Conservation (phyloP, 148 eudicot genomes). For the Rhododendron mucronatum region DNA sequence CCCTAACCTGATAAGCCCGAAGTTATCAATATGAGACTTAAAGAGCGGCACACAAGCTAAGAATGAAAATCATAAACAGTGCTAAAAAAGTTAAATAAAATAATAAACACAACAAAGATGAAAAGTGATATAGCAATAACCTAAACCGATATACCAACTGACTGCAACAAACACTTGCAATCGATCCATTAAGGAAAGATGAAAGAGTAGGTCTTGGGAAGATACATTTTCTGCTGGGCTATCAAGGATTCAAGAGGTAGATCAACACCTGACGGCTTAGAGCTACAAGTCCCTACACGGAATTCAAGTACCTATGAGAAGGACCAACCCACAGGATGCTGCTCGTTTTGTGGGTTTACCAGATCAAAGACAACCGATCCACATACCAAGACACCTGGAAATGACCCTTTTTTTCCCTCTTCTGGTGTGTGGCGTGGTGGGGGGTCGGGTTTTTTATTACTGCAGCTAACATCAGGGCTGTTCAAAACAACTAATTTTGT, state of each 20-base stretch:
- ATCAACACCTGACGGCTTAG: not conserved
- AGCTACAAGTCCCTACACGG: not conserved
- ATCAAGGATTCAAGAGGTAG: not conserved
- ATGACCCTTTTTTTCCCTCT: no score
- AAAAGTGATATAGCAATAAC: not conserved
- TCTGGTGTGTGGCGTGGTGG: no score
- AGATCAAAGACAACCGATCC: not conserved
- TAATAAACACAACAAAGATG: not conserved
- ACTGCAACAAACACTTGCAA: not conserved
- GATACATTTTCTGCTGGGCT: not conserved
- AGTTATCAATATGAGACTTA: not conserved
- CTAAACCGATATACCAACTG: not conserved
- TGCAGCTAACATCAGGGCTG: no score
- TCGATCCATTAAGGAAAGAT: not conserved
- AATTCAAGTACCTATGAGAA: not conserved
- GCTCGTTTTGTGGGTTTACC: not conserved
- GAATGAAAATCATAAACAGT: not conserved
- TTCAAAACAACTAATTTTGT: no score
- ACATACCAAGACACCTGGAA: not conserved
- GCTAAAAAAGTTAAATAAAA: no score
- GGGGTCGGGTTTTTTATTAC: no score
- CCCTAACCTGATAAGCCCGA: conserved; percentile 51
- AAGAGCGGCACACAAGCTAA: not conserved
- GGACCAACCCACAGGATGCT: not conserved
- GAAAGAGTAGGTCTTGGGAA: not conserved